Evolutionary conservation across 169 alveolate genomes (phyloP), one percentile per base, ranked within the genome.

Genomic region (Babesia sp.): DNA sequence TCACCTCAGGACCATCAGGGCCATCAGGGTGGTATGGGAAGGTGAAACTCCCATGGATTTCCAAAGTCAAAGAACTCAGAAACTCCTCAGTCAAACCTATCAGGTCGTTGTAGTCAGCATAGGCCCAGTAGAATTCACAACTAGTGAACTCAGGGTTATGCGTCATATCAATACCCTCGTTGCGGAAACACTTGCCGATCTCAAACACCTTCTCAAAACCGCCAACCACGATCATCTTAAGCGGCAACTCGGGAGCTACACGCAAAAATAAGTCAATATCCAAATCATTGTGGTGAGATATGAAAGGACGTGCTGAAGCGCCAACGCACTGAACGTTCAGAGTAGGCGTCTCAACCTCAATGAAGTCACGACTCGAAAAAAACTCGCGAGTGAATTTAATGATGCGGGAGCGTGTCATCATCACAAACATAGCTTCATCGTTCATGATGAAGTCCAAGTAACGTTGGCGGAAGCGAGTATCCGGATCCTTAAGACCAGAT

Each of bases 371-470:
- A 42, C 87, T 92, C 54, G 91, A 96, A 72, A 98, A 90, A 88
- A 87, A 93, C 29, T 55, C 76, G 63, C 99, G 90, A 28, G 95
- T 67, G 75, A 71, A 93, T 57, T 80, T 83, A 45, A 94, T 87
- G 29, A 96, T 92, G 70, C 88, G 77, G 4, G 98, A 76, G 39
- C 87, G 73, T 53, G 96, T 96, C 41, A 93, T 78, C 92, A 98
- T 96, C 46, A 94, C 94, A 42, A 91, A 89, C 78, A 96, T 91
- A 33, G 93, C 87, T 16, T 90, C 92, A 34, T 91, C 95, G 84
- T 96, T 98, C 84, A 95, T 93, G 78, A 97, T 93, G 67, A 98
- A 85, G 87, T 98, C 99, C 71, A 98, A 86, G 83, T 97, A 97
- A 63, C 99, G 95, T 90, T 97, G 97, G 55, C 99, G 93, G 84